phyloP scores from a whole-genome alignment of 2,329 filamentous ascomycete species.

The Colletotrichum sp. region DNA sequence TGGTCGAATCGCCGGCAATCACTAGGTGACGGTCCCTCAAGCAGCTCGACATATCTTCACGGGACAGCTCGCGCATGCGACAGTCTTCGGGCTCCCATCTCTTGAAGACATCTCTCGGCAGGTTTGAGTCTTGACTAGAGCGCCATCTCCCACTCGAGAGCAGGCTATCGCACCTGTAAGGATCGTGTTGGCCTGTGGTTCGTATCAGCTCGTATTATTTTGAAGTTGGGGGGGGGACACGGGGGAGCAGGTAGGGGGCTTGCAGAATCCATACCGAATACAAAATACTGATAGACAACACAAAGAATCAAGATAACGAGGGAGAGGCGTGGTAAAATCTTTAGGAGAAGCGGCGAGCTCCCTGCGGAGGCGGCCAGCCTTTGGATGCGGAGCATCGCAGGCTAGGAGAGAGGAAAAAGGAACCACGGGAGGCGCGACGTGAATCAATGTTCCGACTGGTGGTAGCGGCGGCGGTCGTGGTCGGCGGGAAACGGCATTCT shows the following conservation, averaged over 20 bases:
- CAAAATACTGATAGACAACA: conserved; percentile 18
- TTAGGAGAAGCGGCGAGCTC: conserved; percentile 1
- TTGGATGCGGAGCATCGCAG: conserved; percentile 8
- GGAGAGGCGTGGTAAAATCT: background rate
- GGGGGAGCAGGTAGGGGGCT: background rate
- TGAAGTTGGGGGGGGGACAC: background rate
- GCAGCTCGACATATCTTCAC: conserved; percentile 57
- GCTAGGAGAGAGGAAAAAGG: background rate
- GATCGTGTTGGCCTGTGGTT: conserved; percentile 38
- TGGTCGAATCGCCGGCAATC: conserved; percentile 66
- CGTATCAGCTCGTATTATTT: background rate
- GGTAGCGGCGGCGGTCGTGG: background rate
- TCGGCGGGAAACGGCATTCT: conserved; percentile 12
- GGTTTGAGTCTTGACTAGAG: conserved; percentile 29
- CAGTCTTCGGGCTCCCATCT: conserved; percentile 68
- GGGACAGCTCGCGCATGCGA: conserved; percentile 60
- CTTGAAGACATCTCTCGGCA: conserved; percentile 34
- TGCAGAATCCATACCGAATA: background rate
- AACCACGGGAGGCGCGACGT: background rate
- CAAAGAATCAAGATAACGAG: conserved; percentile 12
- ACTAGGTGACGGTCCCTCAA: conserved; percentile 56
- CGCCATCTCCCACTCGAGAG: conserved; percentile 58
- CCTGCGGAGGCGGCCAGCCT: conserved; percentile 9
- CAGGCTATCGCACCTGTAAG: conserved; percentile 58
- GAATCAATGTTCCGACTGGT: conserved; percentile 1